Evolutionary conservation across 139 green algal species (phyloP), one percentile per base, ranked within the genome.

Genomic region (Choricystis sp.): DNA sequence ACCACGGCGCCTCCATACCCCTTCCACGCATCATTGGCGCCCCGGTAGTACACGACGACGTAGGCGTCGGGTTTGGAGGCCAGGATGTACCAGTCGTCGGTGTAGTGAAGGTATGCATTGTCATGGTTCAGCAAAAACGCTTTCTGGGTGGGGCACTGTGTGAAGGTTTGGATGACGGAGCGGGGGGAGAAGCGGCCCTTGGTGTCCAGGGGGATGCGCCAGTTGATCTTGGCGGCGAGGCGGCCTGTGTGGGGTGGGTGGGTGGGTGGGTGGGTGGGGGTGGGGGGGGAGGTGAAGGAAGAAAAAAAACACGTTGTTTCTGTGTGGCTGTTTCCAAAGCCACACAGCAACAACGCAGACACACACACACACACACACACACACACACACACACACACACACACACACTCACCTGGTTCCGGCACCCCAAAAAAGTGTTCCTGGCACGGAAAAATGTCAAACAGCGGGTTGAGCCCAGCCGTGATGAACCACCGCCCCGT

Each of bases 371-470:
- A 20, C 19, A 23, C 57, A 23, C 57, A 29, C 9, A 23, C 22
- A 27, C 57, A 61, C 57, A 29, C 57, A 61, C 26, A 14, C n/a
- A n/a, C n/a, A n/a, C n/a, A n/a, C n/a, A n/a, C n/a, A n/a, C n/a
- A n/a, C 9, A 52, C 40, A 9, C 14, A 24, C 16, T 20, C 49
- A 30, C 28, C 61, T 0, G 64, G 67, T 56, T 81, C 67, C 23
- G 77, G 73, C 26, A 61, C 68, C 14, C 67, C 73, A 65, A 86
- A 85, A 66, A 74, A 86, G 64, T 84, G 76, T 56, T 81, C 78
- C 74, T 95, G 87, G 73, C 87, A 95, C 70, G 87, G 78, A 57
- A 94, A 95, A 0, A 64, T 84, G 72, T 95, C 87, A 65, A 95
- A 95, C 24, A 90, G 72, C 3, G 74, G 78, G 69, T 95, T 95